Evolutionary conservation across 1,284 basidiomycete genomes (phyloP).

Genomic region (Puccinia triticina): DNA sequence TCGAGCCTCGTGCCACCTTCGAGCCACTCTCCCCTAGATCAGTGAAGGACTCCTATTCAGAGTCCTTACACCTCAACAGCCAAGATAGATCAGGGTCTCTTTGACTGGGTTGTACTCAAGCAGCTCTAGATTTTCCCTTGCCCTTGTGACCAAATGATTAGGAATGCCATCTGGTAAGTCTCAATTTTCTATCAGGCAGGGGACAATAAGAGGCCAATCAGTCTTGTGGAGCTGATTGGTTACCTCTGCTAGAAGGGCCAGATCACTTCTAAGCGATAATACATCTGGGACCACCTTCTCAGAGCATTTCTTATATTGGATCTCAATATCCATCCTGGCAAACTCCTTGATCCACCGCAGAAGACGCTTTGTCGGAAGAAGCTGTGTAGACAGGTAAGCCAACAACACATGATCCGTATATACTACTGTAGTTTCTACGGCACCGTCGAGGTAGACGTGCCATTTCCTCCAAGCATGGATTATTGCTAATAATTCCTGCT

Average conservation of each 20-base stretch:
- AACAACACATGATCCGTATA: conserved; percentile 27
- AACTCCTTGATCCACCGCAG: no score
- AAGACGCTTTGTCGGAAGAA: no score
- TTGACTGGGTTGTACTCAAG: neutral
- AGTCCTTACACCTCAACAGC: no score
- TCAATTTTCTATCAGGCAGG: no score
- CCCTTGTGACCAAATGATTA: no score
- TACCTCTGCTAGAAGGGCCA: neutral
- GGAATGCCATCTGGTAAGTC: neutral
- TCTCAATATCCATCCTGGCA: neutral
- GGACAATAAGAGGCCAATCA: conserved; percentile 18
- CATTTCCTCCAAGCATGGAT: conserved; percentile 9
- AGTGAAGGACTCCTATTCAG: no score
- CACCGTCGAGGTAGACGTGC: conserved; percentile 4
- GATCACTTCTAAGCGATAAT: neutral
- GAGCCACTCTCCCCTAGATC: no score
- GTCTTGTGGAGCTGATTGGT: no score
- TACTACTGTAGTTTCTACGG: neutral
- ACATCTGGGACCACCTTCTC: conserved; percentile 5
- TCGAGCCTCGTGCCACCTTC: no score
- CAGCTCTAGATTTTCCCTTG: neutral
- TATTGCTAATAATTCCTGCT: conserved; percentile 5
- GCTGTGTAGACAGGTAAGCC: no score
- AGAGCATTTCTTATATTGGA: neutral
- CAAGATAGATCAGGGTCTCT: neutral